phyloP scores from a whole-genome alignment of 2,329 filamentous ascomycete genomes.

The Epichloe gansuensis region DNA sequence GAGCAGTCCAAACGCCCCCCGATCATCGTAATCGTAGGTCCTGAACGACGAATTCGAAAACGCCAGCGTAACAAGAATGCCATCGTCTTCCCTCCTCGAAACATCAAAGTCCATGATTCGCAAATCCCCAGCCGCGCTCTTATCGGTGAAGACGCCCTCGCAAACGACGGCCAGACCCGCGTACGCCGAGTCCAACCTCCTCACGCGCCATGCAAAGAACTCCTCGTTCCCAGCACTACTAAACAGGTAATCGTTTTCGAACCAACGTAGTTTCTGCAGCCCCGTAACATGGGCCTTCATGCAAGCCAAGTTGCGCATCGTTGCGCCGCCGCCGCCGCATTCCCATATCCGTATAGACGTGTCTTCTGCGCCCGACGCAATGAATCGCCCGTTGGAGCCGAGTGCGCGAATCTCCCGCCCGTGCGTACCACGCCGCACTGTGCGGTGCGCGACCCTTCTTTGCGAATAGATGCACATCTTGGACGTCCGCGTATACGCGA shows the following conservation, averaged over 20 bases:
- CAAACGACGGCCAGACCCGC: slow-evolving; percentile 41
- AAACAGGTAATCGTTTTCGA: slow-evolving; percentile 58
- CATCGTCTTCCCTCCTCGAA: slow-evolving; percentile 10
- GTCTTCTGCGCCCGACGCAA: slow-evolving; percentile 62
- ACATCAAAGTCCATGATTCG: slow-evolving; percentile 72
- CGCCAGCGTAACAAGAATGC: slow-evolving; percentile 46
- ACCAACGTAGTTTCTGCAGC: slow-evolving; percentile 70
- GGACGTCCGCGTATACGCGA: slow-evolving; percentile 66
- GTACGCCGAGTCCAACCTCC: slow-evolving; percentile 35
- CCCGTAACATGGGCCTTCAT: slow-evolving; percentile 72
- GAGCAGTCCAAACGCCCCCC: slow-evolving; percentile 33
- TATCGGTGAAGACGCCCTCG: slow-evolving; percentile 41
- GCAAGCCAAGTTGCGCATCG: slow-evolving; percentile 42
- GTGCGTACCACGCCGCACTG: slow-evolving; percentile 61
- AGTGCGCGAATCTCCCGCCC: slow-evolving; percentile 66
- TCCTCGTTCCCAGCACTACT: slow-evolving; percentile 83
- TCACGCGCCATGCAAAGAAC: slow-evolving; percentile 70
- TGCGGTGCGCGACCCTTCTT: slow-evolving; percentile 20
- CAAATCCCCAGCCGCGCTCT: slow-evolving; percentile 48
- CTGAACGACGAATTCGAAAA: slow-evolving; percentile 77
- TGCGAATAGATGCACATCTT: slow-evolving; percentile 36
- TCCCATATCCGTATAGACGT: slow-evolving; percentile 61
- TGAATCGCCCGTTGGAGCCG: slow-evolving; percentile 25
- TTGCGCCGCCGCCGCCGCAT: slow-evolving; percentile 17
- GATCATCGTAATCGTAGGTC: slow-evolving; percentile 36